A percentile compares a stretch with the other conserved stretches of the same genome.
phyloP scores from a whole-genome alignment of 2,329 filamentous ascomycete species.

The Cladophialophora psammophila region DNA sequence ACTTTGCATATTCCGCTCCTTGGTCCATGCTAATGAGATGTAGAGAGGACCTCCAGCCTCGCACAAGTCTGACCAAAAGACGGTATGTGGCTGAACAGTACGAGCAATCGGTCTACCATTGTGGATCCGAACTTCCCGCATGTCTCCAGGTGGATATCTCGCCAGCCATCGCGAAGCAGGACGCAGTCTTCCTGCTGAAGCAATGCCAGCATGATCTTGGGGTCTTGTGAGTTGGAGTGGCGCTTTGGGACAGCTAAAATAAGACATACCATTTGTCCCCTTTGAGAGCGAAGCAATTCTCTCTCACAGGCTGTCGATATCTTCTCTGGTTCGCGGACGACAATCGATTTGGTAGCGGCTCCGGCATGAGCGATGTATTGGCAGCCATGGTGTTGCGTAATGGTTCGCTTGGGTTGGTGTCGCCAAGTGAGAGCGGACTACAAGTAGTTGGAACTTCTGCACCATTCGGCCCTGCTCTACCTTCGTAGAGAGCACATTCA shows the following conservation, averaged over 20 bases:
- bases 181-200: conserved; percentile 12
- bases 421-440: conserved; percentile 1
- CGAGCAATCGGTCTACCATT: conserved; percentile 3
- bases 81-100: background rate
- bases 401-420: conserved; percentile 2
- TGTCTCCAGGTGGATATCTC: background rate
- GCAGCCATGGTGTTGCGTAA: background rate
- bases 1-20: background rate
- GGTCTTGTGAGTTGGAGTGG: too few relatives aligned
- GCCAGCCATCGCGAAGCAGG: conserved; percentile 6
- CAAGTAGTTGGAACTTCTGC: conserved; percentile 13
- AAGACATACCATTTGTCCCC: too few relatives aligned
- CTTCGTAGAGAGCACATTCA: conserved; percentile 12
- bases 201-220: too few relatives aligned
- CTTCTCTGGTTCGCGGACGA: too few relatives aligned
- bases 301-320: too few relatives aligned
- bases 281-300: too few relatives aligned
- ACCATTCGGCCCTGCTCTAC: background rate
- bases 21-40: background rate
- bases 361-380: too few relatives aligned
- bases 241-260: too few relatives aligned
- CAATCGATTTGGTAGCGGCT: too few relatives aligned
- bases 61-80: conserved; percentile 10
- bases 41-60: background rate
- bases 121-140: background rate